phyloP scores from a whole-genome alignment of 2,329 filamentous ascomycete species.

The Talaromyces pinophilus region DNA sequence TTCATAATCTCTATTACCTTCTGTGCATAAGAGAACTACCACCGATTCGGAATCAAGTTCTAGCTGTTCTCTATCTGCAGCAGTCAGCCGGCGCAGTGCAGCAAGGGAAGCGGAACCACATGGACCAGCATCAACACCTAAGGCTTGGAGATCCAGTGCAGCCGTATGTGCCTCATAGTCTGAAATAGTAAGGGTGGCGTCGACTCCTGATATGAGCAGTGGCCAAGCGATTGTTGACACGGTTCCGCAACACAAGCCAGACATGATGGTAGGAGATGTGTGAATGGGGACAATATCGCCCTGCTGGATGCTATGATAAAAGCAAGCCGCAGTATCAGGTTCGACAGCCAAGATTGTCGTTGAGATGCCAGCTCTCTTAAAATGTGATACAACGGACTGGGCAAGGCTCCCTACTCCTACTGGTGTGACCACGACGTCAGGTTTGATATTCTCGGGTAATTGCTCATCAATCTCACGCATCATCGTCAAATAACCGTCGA shows the following conservation, averaged over 20 bases:
- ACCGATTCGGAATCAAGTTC: neutral
- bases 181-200: neutral
- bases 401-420: slow-evolving; percentile 1
- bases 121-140: neutral
- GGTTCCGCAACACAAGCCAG: neutral
- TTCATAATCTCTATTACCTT: neutral
- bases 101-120: slow-evolving; percentile 1
- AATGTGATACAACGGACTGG: neutral
- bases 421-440: neutral
- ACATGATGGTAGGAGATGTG: neutral
- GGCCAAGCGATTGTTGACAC: neutral
- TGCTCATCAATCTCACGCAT: neutral
- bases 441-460: neutral
- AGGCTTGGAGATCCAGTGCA: neutral
- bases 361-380: neutral
- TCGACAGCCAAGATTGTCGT: neutral
- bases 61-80: neutral
- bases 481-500: neutral
- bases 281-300: neutral
- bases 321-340: neutral
- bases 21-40: neutral
- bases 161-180: neutral
- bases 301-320: neutral
- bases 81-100: neutral
- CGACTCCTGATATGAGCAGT: neutral